These are phyloP conservation scores for Trichoderma sp. DNA, from an alignment of 2,329 filamentous ascomycete genomes.

Conservation along the genomic window DNA sequence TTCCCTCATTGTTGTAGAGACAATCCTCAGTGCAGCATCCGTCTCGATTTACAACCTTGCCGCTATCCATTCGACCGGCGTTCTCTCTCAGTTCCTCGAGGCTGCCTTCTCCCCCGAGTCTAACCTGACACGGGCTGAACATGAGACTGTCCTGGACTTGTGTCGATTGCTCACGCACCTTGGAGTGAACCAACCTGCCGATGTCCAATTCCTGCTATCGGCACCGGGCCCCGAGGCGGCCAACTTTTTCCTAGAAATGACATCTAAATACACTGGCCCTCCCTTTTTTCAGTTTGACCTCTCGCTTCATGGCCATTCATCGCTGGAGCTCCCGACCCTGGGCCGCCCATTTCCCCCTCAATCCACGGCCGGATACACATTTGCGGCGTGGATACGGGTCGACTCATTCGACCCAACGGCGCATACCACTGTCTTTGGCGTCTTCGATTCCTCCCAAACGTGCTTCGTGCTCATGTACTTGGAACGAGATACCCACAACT, in stretches of 20 bases:
- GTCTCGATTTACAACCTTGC: slow-evolving; percentile 69
- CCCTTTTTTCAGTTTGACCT: slow-evolving; percentile 94
- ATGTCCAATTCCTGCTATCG: slow-evolving; percentile 73
- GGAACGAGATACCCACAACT: slow-evolving; percentile 88
- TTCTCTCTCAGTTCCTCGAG: slow-evolving; percentile 66
- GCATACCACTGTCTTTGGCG: slow-evolving; percentile 94
- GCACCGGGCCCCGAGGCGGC: slow-evolving; percentile 56
- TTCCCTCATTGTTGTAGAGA: slow-evolving; percentile 66
- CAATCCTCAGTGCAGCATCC: slow-evolving; percentile 58
- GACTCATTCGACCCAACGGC: slow-evolving; percentile 81
- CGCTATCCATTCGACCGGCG: slow-evolving; percentile 70
- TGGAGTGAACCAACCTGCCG: slow-evolving; percentile 77
- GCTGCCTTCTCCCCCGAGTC: slow-evolving; percentile 58
- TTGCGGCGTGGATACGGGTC: slow-evolving; percentile 85
- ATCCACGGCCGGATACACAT: slow-evolving; percentile 80
- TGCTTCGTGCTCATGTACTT: slow-evolving; percentile 94
- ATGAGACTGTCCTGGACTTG: slow-evolving; percentile 61
- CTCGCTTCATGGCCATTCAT: slow-evolving; percentile 82
- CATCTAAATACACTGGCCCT: slow-evolving; percentile 73
- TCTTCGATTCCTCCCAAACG: slow-evolving; percentile 87
- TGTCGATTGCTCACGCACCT: slow-evolving; percentile 70
- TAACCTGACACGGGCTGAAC: slow-evolving; percentile 56
- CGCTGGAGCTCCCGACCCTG: slow-evolving; percentile 85
- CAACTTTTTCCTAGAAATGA: slow-evolving; percentile 71
- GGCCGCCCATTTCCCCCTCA: slow-evolving; percentile 82